Percentiles rank a stretch among this genome's conserved stretches.
Conservation (phyloP, 2,329 filamentous ascomycete genomes). For the Ophiostoma perfectum region DNA sequence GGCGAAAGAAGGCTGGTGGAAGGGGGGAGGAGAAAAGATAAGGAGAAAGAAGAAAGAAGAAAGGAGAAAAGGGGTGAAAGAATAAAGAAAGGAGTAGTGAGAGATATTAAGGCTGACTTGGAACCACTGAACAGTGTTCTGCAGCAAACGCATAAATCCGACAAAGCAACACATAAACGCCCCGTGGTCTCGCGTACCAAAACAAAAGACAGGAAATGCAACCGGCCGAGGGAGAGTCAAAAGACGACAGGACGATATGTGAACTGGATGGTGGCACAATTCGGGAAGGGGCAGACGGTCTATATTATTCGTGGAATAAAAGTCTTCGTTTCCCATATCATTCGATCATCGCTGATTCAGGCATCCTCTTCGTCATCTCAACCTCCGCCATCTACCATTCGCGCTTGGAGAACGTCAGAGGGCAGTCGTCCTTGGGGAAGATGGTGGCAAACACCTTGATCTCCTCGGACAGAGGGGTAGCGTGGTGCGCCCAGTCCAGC, state of each 20-base stretch:
- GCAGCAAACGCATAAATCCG: conserved; percentile 7
- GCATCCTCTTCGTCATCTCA: background rate
- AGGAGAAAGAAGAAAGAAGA: background rate
- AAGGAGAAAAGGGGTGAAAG: background rate
- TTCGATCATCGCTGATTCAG: background rate
- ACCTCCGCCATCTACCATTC: conserved; percentile 37
- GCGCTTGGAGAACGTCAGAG: conserved; percentile 62
- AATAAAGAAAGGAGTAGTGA: background rate
- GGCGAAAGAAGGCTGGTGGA: background rate
- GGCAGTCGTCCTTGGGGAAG: conserved; percentile 90
- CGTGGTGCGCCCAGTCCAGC: conserved; percentile 84
- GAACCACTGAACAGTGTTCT: background rate
- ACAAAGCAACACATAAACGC: conserved; percentile 7
- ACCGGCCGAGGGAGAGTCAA: background rate
- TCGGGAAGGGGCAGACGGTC: too few relatives aligned
- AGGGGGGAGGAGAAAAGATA: background rate
- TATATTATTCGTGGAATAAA: too few relatives aligned
- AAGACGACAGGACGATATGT: too few relatives aligned
- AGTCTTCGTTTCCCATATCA: too few relatives aligned
- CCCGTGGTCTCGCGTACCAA: conserved; percentile 3
- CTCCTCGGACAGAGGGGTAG: conserved; percentile 79
- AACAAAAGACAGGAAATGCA: background rate
- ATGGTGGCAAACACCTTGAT: conserved; percentile 99
- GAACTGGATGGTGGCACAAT: too few relatives aligned
- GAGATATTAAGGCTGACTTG: conserved; percentile 6